phyloP scores from a whole-genome alignment of 768 basidiomycete species.

The Glaciozyma martinii region DNA sequence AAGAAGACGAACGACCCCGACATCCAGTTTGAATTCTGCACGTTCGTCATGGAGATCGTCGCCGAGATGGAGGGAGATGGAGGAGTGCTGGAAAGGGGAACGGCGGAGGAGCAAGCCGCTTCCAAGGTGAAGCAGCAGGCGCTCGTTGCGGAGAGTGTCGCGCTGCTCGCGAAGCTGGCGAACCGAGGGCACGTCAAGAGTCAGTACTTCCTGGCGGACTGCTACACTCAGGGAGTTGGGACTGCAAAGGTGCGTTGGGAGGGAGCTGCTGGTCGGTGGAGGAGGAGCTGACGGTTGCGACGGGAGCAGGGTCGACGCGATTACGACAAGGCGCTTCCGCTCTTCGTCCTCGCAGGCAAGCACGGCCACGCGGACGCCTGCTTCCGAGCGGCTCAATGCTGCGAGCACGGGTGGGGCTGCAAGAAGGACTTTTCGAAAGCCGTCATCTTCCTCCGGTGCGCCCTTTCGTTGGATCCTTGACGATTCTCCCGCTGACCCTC shows the following conservation, averaged over 20 bases:
- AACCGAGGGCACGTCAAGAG: slow-evolving; percentile 89
- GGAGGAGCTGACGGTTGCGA: neutral
- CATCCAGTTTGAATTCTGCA: slow-evolving; percentile 94
- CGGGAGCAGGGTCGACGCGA: slow-evolving; percentile 60
- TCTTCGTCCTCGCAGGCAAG: slow-evolving; percentile 92
- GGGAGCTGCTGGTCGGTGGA: neutral
- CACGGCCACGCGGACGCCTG: slow-evolving; percentile 93
- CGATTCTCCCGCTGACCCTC: neutral
- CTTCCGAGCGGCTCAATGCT: slow-evolving; percentile 92
- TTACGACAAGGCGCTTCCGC: slow-evolving; percentile 91
- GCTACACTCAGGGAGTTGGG: slow-evolving; percentile 74
- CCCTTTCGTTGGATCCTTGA: neutral
- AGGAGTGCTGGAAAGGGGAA: slow-evolving; percentile 3
- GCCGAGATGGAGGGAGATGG: slow-evolving; percentile 59
- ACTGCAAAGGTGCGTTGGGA: slow-evolving; percentile 25
- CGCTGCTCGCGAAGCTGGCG: slow-evolving; percentile 78
- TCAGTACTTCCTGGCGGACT: slow-evolving; percentile 96
- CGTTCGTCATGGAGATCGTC: slow-evolving; percentile 96
- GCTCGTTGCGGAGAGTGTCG: slow-evolving; percentile 75
- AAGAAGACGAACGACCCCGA: slow-evolving; percentile 98
- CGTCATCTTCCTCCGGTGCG: slow-evolving; percentile 67
- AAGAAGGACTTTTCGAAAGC: slow-evolving; percentile 85
- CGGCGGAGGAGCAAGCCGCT: slow-evolving; percentile 7
- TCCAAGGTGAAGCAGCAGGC: slow-evolving; percentile 49
- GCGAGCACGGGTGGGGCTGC: slow-evolving; percentile 98